Base-by-base conservation (phyloP, 2,329 filamentous ascomycete genomes). In the Scortechinia acanthostroma region DNA sequence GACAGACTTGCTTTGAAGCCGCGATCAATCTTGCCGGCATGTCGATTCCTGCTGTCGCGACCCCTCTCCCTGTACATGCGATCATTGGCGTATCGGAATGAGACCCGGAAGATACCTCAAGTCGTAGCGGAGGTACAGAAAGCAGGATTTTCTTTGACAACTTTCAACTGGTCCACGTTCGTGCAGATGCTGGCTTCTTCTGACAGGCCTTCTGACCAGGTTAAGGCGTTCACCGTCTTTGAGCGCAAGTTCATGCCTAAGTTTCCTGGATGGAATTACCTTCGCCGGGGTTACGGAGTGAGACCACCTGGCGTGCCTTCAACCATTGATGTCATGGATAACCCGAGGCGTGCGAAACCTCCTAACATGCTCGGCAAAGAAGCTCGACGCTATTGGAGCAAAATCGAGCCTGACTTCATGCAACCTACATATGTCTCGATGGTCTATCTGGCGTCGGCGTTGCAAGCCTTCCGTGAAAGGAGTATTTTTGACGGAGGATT, bases 371-470 rank as follows among this genome's bases (percentile, higher is more conserved):
- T 66, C 22, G 62, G 61, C 4, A 61, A 55, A 53, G 48, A 47
- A 15, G 62, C 51, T 10, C 53, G 53, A 23, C 50, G 47, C 21
- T 57, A 61, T 30, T 66, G 63, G 62, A 56, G 49, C 28, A 58
- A 59, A 22, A 52, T 66, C 3, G 50, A 62, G 20, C 65, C 65
- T 2, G 60, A 58, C 20, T 62, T 63, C 46, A 58, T 66, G 53
- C 61, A 64, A 45, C 68, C 69, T 14, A 63, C 63, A 4, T 71
- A 71, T 52, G 48, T 60, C 23, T 63, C 66, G 10, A 61, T 70
- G 52, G 59, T 71, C 14, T 60, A 65, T 46, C 55, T 72, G 20
- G 65, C 64, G 14, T 54, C 61, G n/a, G 57, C 62, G 6, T 52
- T 70, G 22, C 55, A 59, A 22, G 55, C 63, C 45, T 53, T 65